Conservation (phyloP, 768 basidiomycete species). For the Leccinum imitatum region DNA sequence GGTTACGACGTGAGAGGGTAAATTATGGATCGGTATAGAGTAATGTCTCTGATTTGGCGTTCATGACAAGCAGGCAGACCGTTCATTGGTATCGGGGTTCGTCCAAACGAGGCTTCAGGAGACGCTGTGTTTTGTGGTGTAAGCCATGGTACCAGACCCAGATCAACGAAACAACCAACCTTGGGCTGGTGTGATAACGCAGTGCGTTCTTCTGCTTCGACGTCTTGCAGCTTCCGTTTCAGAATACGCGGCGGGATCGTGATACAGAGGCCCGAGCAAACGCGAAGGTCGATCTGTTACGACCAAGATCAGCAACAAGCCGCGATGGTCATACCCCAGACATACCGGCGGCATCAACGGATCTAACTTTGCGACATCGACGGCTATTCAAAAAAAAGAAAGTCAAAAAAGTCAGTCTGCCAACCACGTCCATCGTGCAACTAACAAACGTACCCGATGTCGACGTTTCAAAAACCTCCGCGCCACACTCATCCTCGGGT, state of each 20-base stretch:
- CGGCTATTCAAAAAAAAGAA: conserved; percentile 6
- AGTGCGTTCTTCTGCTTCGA: conserved; percentile 3
- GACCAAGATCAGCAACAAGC: not conserved
- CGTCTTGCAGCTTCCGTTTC: conserved; percentile 27
- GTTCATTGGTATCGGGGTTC: conserved; percentile 9
- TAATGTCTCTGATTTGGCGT: not conserved
- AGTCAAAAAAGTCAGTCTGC: not conserved
- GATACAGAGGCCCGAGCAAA: conserved; percentile 26
- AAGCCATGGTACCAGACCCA: not conserved
- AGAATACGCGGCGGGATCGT: conserved; percentile 19
- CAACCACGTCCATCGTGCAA: not conserved
- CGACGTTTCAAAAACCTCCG: conserved; percentile 11
- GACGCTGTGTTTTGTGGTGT: conserved; percentile 13
- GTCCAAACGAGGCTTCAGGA: conserved; percentile 19
- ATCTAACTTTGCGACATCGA: conserved; percentile 1
- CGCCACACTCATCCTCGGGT: conserved; percentile 25
- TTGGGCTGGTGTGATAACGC: conserved; percentile 16
- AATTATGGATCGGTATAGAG: conserved; percentile 9
- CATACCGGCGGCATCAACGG: conserved; percentile 21
- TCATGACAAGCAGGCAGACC: not conserved
- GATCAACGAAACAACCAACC: conserved; percentile 3
- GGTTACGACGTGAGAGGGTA: not conserved
- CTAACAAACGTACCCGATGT: conserved; percentile 16
- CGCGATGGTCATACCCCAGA: not conserved
- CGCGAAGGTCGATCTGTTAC: conserved; percentile 5